Base-by-base conservation (phyloP, 495 filamentous ascomycete species). In the Penicillium bialowiezense region DNA sequence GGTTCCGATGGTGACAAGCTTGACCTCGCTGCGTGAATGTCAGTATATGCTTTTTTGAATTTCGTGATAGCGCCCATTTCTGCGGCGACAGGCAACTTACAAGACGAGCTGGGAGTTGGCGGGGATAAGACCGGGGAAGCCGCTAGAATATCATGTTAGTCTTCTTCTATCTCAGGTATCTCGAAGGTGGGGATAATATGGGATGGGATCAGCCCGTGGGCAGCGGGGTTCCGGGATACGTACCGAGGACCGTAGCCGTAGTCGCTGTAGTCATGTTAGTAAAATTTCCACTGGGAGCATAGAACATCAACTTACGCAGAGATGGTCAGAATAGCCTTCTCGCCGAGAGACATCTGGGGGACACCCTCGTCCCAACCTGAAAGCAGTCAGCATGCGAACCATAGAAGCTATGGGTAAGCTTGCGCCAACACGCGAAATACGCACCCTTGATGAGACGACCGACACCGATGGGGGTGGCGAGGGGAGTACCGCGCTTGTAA, bases 301-400 rank as follows among this genome's bases (percentile, higher is more conserved):
- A 2, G 14, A 26, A 6, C n/a, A 19, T 36, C 8, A 38, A 69
- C 83, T 64, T 72, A 91, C 89, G 82, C 79, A 17, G 81, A 77
- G 52, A 92, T 92, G 24, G 84, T 88, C 56, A 95, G 69, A n/a
- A 81, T 85, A 21, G 87, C 82, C 69, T 85, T 87, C 74, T 93
- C 89, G 46, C 89, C 89, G 5, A 89, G 70, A 54, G 74, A 83
- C 88, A 95, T 92, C 51, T 81, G 71, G 23, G 78, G 65, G 32
- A 95, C 87, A 51, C 86, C 90, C 73, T 91, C 85, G 52, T 95
- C 90, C 90, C 89, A 95, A 36, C 90, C 89, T 90, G 62, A 1
- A 32, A 28, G 32, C 48, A 3, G 13, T 58, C 36, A 58, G 41
- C 18, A 43, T 5, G 29, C 3, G 18, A 20, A 12, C 8, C 19